phyloP scores from a whole-genome alignment of 2,329 filamentous ascomycete species.

The Colletotrichum sp. region DNA sequence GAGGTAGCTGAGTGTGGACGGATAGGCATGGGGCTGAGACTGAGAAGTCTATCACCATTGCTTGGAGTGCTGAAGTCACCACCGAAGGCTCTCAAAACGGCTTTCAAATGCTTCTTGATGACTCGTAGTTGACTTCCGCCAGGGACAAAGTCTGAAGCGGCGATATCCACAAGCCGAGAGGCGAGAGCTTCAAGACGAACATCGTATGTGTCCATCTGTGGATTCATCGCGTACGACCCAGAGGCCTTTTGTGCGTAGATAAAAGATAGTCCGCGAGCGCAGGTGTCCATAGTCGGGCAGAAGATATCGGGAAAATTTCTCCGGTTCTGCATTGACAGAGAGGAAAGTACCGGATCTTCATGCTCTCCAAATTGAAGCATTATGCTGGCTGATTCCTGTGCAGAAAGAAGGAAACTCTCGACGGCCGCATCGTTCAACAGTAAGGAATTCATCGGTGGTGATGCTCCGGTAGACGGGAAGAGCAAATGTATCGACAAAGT shows the following conservation, averaged over 20 bases:
- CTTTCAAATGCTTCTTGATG: background rate
- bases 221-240: background rate
- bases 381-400: background rate
- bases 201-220: background rate
- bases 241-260: background rate
- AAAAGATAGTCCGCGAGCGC: background rate
- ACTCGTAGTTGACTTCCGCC: background rate
- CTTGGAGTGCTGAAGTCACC: background rate
- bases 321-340: background rate
- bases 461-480: background rate
- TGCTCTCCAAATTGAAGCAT: background rate
- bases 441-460: rapidly evolving
- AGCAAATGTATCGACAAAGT: background rate
- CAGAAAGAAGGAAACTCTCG: background rate
- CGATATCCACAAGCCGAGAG: background rate
- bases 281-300: background rate
- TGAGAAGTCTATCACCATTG: background rate
- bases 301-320: background rate
- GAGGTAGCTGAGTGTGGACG: background rate
- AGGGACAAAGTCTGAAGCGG: background rate
- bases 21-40: background rate
- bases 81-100: background rate
- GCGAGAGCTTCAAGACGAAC: background rate
- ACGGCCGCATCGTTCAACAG: background rate
- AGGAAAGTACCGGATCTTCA: background rate